Conservation (phyloP, 352 stramenopile species). For the Phytophthora litchii region DNA sequence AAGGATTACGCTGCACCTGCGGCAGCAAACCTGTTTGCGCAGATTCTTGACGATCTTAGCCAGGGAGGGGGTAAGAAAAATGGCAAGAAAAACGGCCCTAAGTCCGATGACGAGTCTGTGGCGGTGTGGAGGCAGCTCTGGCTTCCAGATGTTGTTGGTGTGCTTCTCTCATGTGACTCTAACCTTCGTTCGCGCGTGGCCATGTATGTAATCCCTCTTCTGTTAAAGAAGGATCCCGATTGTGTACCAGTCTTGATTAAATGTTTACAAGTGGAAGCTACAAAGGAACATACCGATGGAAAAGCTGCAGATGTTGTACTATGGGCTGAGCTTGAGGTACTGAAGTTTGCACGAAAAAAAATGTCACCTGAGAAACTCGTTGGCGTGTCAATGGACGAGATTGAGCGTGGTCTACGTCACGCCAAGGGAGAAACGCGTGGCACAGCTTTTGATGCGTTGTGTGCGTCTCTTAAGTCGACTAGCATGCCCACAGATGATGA, state of each 20-base stretch:
- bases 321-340: constrained; percentile 78
- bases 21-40: constrained; percentile 71
- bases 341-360: constrained; percentile 81
- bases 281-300: constrained; percentile 10
- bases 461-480: constrained; percentile 80
- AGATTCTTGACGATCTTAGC: constrained; percentile 61
- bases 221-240: constrained; percentile 71
- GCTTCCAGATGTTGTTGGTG: constrained; percentile 59
- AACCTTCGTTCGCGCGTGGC: constrained; percentile 68
- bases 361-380: constrained; percentile 64
- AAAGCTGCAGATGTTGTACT: constrained; percentile 49
- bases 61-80: constrained; percentile 19
- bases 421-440: constrained; percentile 56
- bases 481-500: constrained; percentile 67
- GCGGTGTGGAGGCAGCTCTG: constrained; percentile 51
- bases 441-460: constrained; percentile 82
- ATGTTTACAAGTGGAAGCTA: constrained; percentile 42
- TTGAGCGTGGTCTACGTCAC: constrained; percentile 66
- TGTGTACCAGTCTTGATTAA: constrained; percentile 61
- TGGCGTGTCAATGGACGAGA: constrained; percentile 54
- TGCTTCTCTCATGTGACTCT: constrained; percentile 55
- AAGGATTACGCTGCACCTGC: constrained; percentile 72
- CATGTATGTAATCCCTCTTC: constrained; percentile 76
- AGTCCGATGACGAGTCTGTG: constrained; percentile 29
- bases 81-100: constrained; percentile 15